Conservation (phyloP, 768 basidiomycete species). For the Mycena crocata region DNA sequence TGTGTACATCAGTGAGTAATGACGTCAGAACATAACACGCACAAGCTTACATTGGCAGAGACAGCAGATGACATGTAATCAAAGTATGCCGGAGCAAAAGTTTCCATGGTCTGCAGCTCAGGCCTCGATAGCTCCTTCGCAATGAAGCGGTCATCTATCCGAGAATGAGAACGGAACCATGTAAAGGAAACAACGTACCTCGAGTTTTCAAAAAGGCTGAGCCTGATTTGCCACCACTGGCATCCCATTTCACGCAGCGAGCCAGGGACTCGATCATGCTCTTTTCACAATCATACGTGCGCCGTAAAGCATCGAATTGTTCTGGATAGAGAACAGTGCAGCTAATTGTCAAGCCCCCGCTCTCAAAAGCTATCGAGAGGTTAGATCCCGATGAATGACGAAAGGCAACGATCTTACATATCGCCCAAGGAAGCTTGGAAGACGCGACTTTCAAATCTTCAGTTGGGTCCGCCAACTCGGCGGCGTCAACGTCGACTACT, state of each 20-base stretch:
- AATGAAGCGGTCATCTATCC: conserved; percentile 95
- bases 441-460: conserved; percentile 82
- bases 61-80: conserved; percentile 98
- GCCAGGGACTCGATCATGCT: conserved; percentile 95
- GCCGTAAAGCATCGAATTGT: conserved; percentile 93
- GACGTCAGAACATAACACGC: conserved; percentile 11
- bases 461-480: conserved; percentile 74
- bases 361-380: conserved; percentile 80
- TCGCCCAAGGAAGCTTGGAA: conserved; percentile 84
- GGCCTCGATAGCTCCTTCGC: conserved; percentile 94
- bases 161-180: not conserved
- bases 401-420: conserved; percentile 63
- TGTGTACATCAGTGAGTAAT: conserved; percentile 44
- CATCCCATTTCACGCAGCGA: conserved; percentile 96
- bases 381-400: conserved; percentile 19
- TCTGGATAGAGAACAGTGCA: conserved; percentile 96
- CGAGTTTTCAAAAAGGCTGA: conserved; percentile 96
- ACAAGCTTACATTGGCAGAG: conserved; percentile 74
- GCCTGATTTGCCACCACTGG: conserved; percentile 95
- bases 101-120: conserved; percentile 95
- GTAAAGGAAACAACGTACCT: conserved; percentile 60
- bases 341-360: conserved; percentile 89
- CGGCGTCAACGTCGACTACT: conserved; percentile 84
- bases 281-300: conserved; percentile 93
- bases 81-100: conserved; percentile 97